Evolutionary conservation across 352 stramenopile genomes (phyloP), one percentile per base, ranked within the genome.

Genomic region (Globisporangium spiculum): DNA sequence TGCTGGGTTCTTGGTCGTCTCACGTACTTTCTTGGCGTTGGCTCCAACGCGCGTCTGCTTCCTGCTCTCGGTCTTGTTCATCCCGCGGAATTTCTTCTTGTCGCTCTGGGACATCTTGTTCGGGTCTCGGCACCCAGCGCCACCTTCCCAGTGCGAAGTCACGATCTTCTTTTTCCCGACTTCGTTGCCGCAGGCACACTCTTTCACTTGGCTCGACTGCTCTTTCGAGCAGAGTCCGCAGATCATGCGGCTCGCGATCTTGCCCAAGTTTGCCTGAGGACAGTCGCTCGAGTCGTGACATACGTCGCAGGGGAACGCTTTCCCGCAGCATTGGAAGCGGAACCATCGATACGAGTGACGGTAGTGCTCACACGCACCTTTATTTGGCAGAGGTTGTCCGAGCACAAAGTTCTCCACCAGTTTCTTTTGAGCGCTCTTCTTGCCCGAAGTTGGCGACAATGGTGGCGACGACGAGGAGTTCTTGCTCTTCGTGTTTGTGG

Each of bases 271-370:
- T 14, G 88, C 86, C 56, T 90, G 66, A 6, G 65, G 68, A n/a
- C 86, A 93, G 44, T 92, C 77, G 61, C 83, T 92, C 18, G 75
- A 75, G 60, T 91, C 83, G 65, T 95, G 88, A 60, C 88, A 95
- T 24, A 94, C 84, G 66, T 95, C 88, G 57, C 88, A 95, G 0
- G 86, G 80, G 61, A 93, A 92, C 12, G 79, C 77, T 63, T 92
- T 93, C 24, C 86, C 86, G 53, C 88, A 95, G 74, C 88, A 95
- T 63, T 93, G 88, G 69, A 95, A 95, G 24, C 86, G 80, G 70
- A 95, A 93, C 88, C 88, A 95, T 5, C 88, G 86, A 18, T 81
- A 68, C 50, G 88, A 96, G 64, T 92, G 81, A 58, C 84, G 84
- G 67, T 94, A 96, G 71, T 96, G 88, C 18, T 90, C 78, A 34